Evolutionary conservation across 2,329 filamentous ascomycete genomes (phyloP).

Genomic region (Monosporascus cannonballus): DNA sequence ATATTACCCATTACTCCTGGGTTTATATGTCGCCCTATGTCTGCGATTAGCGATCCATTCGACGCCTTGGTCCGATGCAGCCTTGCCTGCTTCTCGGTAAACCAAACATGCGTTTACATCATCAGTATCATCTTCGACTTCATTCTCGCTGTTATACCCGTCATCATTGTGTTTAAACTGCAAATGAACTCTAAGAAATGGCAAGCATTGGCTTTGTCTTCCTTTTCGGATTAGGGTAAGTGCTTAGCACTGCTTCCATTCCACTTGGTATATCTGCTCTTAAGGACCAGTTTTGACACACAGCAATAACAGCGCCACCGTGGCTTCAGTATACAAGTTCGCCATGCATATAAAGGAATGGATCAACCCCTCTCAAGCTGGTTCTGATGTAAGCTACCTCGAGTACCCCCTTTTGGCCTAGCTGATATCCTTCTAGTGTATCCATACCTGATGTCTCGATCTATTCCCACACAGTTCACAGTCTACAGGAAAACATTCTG

Average conservation of each 20-base stretch:
- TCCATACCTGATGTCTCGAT: slow-evolving; percentile 12
- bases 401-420: neutral
- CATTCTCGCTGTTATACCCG: slow-evolving; percentile 17
- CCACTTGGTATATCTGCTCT: too few relatives aligned
- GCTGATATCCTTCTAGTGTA: slow-evolving; percentile 5
- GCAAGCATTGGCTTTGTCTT: slow-evolving; percentile 9
- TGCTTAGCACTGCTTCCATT: neutral
- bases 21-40: slow-evolving; percentile 16
- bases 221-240: slow-evolving; percentile 16
- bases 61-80: slow-evolving; percentile 11
- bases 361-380: slow-evolving; percentile 3
- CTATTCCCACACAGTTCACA: slow-evolving; percentile 21
- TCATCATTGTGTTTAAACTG: slow-evolving; percentile 15
- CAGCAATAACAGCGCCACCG: too few relatives aligned
- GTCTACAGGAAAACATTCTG: slow-evolving; percentile 19
- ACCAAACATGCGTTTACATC: slow-evolving; percentile 14
- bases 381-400: slow-evolving; percentile 14
- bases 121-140: slow-evolving; percentile 19
- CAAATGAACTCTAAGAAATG: slow-evolving; percentile 13
- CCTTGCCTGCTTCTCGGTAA: slow-evolving; percentile 14
- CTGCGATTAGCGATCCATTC: slow-evolving; percentile 12
- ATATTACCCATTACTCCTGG: slow-evolving; percentile 15
- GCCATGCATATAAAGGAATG: too few relatives aligned
- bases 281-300: too few relatives aligned
- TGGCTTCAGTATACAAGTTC: too few relatives aligned